Percentiles rank a stretch among this genome's conserved stretches.
These are phyloP conservation scores for Podaxis sp. DNA, from an alignment of 768 basidiomycete genomes.

Conservation along the genomic window DNA sequence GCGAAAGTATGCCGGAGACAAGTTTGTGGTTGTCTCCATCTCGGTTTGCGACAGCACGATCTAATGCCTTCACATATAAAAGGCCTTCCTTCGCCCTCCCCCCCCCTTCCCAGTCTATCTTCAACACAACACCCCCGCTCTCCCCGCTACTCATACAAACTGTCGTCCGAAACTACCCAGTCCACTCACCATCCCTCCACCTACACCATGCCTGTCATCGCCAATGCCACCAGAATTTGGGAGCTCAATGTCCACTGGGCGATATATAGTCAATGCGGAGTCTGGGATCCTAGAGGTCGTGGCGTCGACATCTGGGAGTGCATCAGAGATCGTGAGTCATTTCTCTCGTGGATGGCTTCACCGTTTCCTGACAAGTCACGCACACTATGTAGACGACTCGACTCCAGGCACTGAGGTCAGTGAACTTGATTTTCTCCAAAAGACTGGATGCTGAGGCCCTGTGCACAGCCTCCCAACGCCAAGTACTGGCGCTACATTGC, in stretches of 20 bases:
- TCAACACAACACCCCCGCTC: background rate
- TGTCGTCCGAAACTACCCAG: slow-evolving; percentile 7
- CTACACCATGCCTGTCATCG: slow-evolving; percentile 46
- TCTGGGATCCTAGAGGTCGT: slow-evolving; percentile 65
- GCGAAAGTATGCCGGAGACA: slow-evolving; percentile 4
- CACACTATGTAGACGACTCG: slow-evolving; percentile 52
- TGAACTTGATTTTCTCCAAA: background rate
- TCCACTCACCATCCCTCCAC: background rate
- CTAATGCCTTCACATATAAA: slow-evolving; percentile 14
- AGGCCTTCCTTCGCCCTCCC: slow-evolving; percentile 2
- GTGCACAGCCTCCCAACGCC: slow-evolving; percentile 34
- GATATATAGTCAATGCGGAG: slow-evolving; percentile 63
- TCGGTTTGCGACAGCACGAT: slow-evolving; percentile 8
- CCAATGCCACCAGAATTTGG: slow-evolving; percentile 70
- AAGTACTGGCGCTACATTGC: slow-evolving; percentile 48
- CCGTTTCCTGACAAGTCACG: slow-evolving; percentile 8
- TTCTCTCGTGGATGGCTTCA: slow-evolving; percentile 4
- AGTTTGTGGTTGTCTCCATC: slow-evolving; percentile 2
- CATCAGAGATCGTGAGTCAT: slow-evolving; percentile 58
- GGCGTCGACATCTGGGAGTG: slow-evolving; percentile 80
- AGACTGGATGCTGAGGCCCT: background rate
- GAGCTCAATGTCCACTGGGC: slow-evolving; percentile 66
- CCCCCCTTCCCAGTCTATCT: background rate
- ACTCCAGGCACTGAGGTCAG: slow-evolving; percentile 47
- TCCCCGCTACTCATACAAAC: slow-evolving; percentile 4